Evolutionary conservation across 75 land plant species (phyloP).

Genomic region (Pinus tabuliformis): DNA sequence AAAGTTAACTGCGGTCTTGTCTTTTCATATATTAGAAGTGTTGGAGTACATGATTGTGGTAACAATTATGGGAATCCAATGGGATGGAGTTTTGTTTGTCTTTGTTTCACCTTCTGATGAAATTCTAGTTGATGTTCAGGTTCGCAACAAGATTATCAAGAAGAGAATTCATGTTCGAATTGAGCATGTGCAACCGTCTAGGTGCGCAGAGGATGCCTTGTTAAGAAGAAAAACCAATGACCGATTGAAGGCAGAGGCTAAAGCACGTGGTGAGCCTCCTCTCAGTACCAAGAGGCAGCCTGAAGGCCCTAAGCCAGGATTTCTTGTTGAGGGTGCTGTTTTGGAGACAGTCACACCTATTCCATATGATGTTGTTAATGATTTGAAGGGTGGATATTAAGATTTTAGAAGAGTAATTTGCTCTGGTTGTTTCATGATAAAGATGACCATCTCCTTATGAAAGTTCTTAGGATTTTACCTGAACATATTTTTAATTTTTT

Average conservation of each 20-base stretch:
- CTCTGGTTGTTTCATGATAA: no score
- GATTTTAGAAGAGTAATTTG: no score
- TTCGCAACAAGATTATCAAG: constrained; percentile 47
- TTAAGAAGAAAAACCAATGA: constrained; percentile 33
- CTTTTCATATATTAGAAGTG: no score
- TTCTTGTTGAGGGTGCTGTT: constrained; percentile 43
- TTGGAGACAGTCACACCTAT: constrained; percentile 64
- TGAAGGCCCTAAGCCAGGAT: constrained; percentile 53
- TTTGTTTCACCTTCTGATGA: no score
- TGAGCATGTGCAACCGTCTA: constrained; percentile 62
- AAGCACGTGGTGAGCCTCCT: constrained; percentile 34
- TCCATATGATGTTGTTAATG: constrained; percentile 68
- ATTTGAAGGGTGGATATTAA: constrained; percentile 59
- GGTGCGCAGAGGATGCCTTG: constrained; percentile 46
- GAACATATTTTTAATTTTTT: no score
- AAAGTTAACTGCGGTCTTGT: no score
- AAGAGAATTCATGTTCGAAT: constrained; percentile 59
- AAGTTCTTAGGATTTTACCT: no score
- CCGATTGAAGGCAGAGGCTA: constrained; percentile 45
- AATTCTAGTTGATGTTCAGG: constrained; percentile 19
- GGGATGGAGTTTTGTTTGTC: no score
- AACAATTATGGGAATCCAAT: no score
- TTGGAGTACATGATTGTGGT: no score
- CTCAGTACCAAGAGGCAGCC: constrained; percentile 54
- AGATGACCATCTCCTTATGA: no score